Evolutionary conservation across 805 yeast species (phyloP).

Genomic region (Candida insectorum): DNA sequence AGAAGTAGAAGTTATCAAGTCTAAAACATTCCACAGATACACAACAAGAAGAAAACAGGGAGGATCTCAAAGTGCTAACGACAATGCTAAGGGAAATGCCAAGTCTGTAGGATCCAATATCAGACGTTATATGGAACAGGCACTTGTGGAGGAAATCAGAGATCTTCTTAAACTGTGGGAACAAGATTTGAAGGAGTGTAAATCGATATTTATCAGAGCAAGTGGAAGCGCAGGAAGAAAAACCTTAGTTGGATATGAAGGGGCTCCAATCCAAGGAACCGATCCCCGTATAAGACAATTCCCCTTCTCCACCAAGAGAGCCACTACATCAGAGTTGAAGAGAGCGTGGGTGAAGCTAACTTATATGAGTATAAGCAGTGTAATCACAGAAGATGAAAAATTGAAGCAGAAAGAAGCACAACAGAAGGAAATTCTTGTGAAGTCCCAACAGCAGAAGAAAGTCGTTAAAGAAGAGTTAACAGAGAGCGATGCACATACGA

Average conservation of each 20-base stretch:
- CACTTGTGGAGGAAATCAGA: slow-evolving; percentile 73
- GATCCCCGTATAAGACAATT: slow-evolving; percentile 67
- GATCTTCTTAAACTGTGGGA: slow-evolving; percentile 68
- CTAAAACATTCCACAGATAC: slow-evolving; percentile 89
- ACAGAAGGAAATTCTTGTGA: slow-evolving; percentile 13
- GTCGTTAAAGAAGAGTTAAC: slow-evolving; percentile 12
- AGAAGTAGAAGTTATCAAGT: slow-evolving; percentile 61
- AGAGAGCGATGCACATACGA: slow-evolving; percentile 48
- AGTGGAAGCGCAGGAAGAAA: slow-evolving; percentile 67
- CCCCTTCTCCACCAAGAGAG: slow-evolving; percentile 89
- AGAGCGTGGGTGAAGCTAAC: slow-evolving; percentile 81
- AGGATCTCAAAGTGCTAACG: slow-evolving; percentile 92
- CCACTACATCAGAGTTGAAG: slow-evolving; percentile 77
- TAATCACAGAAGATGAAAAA: slow-evolving; percentile 49
- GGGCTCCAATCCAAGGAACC: slow-evolving; percentile 44
- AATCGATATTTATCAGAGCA: slow-evolving; percentile 75
- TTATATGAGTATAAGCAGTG: slow-evolving; percentile 49
- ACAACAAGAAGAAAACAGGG: slow-evolving; percentile 97
- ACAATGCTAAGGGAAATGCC: slow-evolving; percentile 90
- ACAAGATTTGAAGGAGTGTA: slow-evolving; percentile 54
- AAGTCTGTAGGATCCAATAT: slow-evolving; percentile 92
- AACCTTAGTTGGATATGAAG: slow-evolving; percentile 64
- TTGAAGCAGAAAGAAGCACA: slow-evolving; percentile 17
- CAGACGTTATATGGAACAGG: slow-evolving; percentile 86
- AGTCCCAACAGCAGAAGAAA: slow-evolving; percentile 12